Evolutionary conservation across 768 basidiomycete genomes (phyloP).

Genomic region (Tylopilus cervinicoccineus): DNA sequence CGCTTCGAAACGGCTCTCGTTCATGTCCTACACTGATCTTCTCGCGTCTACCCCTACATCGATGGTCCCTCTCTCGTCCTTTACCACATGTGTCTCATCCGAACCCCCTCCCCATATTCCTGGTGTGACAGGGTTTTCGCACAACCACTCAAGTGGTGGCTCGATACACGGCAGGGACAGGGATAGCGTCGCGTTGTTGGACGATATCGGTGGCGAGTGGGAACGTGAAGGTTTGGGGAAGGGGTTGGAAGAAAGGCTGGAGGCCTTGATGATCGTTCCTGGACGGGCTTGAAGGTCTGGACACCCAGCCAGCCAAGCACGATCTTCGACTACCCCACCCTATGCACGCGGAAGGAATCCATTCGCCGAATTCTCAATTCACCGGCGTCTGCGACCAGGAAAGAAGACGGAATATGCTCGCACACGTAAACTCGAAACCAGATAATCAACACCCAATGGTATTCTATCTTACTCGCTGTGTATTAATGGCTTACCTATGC

Average conservation of each 20-base stretch:
- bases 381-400: not conserved
- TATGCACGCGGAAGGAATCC: slow-evolving; percentile 1
- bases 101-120: slow-evolving; percentile 76
- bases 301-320: not conserved
- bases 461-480: slow-evolving; percentile 24
- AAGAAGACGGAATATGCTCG: slow-evolving; percentile 1
- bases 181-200: slow-evolving; percentile 45
- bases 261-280: slow-evolving; percentile 43
- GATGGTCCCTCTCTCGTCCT: slow-evolving; percentile 64
- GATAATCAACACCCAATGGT: slow-evolving; percentile 19
- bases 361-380: not conserved
- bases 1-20: slow-evolving; percentile 72
- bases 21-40: slow-evolving; percentile 86
- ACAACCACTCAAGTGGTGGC: slow-evolving; percentile 24
- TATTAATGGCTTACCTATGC: slow-evolving; percentile 27
- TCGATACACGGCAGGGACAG: slow-evolving; percentile 31
- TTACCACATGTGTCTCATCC: slow-evolving; percentile 58
- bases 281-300: slow-evolving; percentile 19
- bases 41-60: slow-evolving; percentile 73
- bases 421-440: slow-evolving; percentile 9
- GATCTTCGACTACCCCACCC: not conserved
- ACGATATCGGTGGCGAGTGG: slow-evolving; percentile 82
- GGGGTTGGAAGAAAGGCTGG: slow-evolving; percentile 80
- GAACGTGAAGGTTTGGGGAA: slow-evolving; percentile 78
- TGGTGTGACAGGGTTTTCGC: slow-evolving; percentile 46